A percentile compares a stretch with the other conserved stretches of the same genome.
Conservation (phyloP, 2,329 filamentous ascomycete genomes). For the Fonsecaea nubica region DNA sequence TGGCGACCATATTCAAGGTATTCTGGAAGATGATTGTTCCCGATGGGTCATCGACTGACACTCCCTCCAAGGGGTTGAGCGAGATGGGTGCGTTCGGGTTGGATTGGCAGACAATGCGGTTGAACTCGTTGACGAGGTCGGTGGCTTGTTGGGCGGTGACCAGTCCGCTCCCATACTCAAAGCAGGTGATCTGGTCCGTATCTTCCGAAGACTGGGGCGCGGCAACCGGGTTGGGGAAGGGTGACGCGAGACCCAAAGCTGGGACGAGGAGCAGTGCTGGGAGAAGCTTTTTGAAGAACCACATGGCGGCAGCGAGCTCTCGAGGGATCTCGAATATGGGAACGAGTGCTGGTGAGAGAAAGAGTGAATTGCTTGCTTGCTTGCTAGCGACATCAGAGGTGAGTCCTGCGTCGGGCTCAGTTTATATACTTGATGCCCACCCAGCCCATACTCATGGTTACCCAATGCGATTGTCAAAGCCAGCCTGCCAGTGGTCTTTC, state of each 20-base stretch:
- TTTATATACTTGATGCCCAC: not conserved
- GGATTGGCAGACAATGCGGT: slow-evolving; percentile 20
- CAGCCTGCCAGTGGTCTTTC: not conserved
- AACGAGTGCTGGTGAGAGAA: not conserved
- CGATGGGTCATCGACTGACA: slow-evolving; percentile 10
- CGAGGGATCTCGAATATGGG: not conserved
- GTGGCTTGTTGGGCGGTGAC: slow-evolving; percentile 13
- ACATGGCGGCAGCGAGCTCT: slow-evolving; percentile 6
- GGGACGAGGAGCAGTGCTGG: slow-evolving; percentile 16
- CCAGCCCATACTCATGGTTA: not conserved
- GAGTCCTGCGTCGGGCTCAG: not conserved
- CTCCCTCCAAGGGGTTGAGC: slow-evolving; percentile 15
- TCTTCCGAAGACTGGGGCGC: slow-evolving; percentile 8
- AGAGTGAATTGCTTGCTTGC: not conserved
- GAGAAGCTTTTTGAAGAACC: slow-evolving; percentile 1
- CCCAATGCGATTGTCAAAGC: not conserved
- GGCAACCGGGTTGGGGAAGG: not conserved
- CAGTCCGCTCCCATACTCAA: slow-evolving; percentile 7
- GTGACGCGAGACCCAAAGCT: not conserved
- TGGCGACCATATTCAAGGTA: slow-evolving; percentile 16
- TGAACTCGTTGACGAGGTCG: slow-evolving; percentile 17
- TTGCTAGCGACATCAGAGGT: not conserved
- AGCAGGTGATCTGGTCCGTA: slow-evolving; percentile 21
- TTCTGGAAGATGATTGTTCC: slow-evolving; percentile 25
- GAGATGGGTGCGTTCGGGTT: slow-evolving; percentile 15